Evolutionary conservation across 768 basidiomycete species (phyloP), one percentile per base, ranked within the genome.

Genomic region (Boletus rufocinnamomeus): DNA sequence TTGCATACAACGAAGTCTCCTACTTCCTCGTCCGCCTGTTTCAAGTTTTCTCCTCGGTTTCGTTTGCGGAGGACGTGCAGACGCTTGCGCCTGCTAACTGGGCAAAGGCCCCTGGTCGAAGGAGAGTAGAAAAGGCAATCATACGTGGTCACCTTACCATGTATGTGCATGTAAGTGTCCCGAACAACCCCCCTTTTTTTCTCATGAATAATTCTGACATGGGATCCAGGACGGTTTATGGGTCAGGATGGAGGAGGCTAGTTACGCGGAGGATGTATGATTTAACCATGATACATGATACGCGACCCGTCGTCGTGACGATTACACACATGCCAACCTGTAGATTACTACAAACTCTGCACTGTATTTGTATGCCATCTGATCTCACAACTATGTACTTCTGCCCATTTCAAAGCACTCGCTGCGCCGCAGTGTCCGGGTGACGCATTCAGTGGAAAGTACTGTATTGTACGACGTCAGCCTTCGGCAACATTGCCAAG

Each of bases 1-100:
- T 86, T 63, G 86, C 87, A 5, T 88, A 87, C 67, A 78, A 86
- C 58, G 84, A 87, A 66, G 71, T 77, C 2, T 86, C 85, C 1
- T 88, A 84, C 72, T 79, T 87, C 71, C 76, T 88, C 50, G 76
- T 85, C 48, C 79, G 83, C 11, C 73, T 88, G 14, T 69, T 87
- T 7, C 87, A 88, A 64, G 68, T 66, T 11, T 85, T 85, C 67
- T 77, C 77, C 4, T 63, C 63, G 1, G 73, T 88, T 54, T 61
- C 68, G 1, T 75, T 84, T 21, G 80, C 77, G 3, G 68, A 68
- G 11, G 78, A 81, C 8, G 79, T 77, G 0, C 82, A 82, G 4
- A 74, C 76, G 6, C 69, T 67, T 32, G 78, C 83, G 4, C 84
- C 84, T 1, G 57, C 71, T 1, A 69, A 70, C 13, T 85, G 84